These are phyloP conservation scores for Rubia peregrina DNA, from an alignment of 305 asterid genomes.

Conservation along the genomic window DNA sequence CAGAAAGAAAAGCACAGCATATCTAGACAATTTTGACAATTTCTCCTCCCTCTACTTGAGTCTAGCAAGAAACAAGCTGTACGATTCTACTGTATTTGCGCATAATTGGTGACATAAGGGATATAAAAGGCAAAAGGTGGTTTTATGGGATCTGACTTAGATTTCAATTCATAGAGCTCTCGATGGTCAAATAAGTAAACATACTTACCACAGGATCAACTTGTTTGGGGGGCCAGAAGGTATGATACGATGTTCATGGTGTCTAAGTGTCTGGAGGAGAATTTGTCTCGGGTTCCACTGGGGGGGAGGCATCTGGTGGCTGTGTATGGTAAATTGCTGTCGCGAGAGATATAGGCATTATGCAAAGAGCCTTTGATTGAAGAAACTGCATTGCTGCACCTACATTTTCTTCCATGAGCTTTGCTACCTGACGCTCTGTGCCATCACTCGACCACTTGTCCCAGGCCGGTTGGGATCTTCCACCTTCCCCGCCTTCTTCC, in stretches of 20 bases:
- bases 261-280: constrained; percentile 37
- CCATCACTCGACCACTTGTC: constrained; percentile 95
- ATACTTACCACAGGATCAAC: constrained; percentile 3
- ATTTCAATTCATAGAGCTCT: constrained; percentile 39
- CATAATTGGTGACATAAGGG: constrained; percentile 21
- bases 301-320: constrained; percentile 47
- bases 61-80: constrained; percentile 31
- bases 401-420: constrained; percentile 93
- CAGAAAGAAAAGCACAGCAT: constrained; percentile 29
- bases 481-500: constrained; percentile 62
- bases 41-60: constrained; percentile 33
- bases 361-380: constrained; percentile 88
- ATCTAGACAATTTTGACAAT: constrained; percentile 39
- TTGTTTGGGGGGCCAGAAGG: constrained; percentile 7
- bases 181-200: constrained; percentile 14
- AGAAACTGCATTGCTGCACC: constrained; percentile 97
- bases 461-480: constrained; percentile 77
- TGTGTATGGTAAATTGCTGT: constrained; percentile 81
- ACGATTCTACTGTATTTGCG: constrained; percentile 33
- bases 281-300: constrained; percentile 50
- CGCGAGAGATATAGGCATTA: constrained; percentile 77
- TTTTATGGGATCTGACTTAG: constrained; percentile 37
- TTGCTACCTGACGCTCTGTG: constrained; percentile 84
- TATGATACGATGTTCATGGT: constrained; percentile 21
- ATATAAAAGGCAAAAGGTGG: constrained; percentile 24